Base-by-base conservation (phyloP, 768 basidiomycete species). In the Amyloporia xantha region DNA sequence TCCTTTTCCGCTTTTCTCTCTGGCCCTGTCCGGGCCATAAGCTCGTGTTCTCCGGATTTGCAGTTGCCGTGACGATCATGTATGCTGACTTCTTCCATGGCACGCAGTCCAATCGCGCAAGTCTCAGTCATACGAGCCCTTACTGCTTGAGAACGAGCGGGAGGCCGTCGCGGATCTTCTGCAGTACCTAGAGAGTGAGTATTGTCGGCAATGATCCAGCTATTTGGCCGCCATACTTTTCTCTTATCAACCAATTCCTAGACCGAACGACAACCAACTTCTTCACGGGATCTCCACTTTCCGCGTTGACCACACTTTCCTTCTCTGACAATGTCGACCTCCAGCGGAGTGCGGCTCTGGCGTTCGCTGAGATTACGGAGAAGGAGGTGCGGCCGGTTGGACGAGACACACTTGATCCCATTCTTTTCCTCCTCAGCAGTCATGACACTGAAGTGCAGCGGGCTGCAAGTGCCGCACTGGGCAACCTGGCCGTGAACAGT, bases 281-380 rank as follows among this genome's bases (percentile, higher is more conserved):
- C 79, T 99, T 98, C 74, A 76, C 80, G 44, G 96, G 95, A 48
- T 82, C 84, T 15, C 95, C 96, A 17, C 83, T 99, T 50, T 77
- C 85, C 45, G 93, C 96, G 33, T 73, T 99, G 49, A 97, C 95
- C 11, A 98, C 92, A 44, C 86, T 99, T 54, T 95, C 93, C 20
- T 99, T 97, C 73, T 93, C 90, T 19, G 96, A 98, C 71, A 99
- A 99, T 70, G 95, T 99, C 57, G 96, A 98, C 71, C 77, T 99
- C 17, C 96, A 99, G 72, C 82, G 96, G 43, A 95, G 91, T 55
- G 96, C 96, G 2, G 96, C 96, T 3, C 79, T 99, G 38, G 96
- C 96, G 0, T 99, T 98, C 62, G 96, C 96, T 30, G 96, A 99
- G 68, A 99, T 99, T 52, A 99, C 96, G 20, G 96, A 99, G 74